A percentile compares a stretch with the other conserved stretches of the same genome.
Conservation (phyloP, 2,329 filamentous ascomycete genomes). For the Penicillium olsonii region DNA sequence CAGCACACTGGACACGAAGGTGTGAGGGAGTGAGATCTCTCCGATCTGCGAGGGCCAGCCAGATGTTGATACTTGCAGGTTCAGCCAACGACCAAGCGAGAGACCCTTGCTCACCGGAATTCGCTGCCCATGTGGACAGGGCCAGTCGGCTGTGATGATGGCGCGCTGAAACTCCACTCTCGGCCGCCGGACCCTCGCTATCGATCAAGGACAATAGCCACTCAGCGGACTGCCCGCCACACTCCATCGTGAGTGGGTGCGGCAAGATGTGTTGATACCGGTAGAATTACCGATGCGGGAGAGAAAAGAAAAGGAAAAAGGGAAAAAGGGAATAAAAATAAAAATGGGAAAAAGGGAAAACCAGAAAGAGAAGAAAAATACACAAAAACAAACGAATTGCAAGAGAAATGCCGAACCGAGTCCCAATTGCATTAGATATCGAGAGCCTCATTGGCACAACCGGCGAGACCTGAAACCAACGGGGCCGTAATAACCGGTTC, state of each 20-base stretch:
- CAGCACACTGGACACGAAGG: too few species aligned
- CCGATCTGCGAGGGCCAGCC: conserved; percentile 5
- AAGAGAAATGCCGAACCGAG: not conserved
- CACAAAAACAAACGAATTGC: not conserved
- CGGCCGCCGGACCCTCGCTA: conserved; percentile 31
- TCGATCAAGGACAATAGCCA: conserved; percentile 27
- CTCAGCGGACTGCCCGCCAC: conserved; percentile 33
- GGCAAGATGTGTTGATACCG: conserved; percentile 6
- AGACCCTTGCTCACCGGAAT: conserved; percentile 18
- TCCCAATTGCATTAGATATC: not conserved
- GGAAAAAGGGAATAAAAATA: not conserved
- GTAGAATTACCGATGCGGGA: not conserved
- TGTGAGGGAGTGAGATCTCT: not conserved
- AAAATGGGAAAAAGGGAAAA: not conserved
- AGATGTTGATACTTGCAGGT: conserved; percentile 19
- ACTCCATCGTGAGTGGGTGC: conserved; percentile 15
- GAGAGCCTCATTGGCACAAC: not conserved
- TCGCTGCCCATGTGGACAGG: conserved; percentile 25
- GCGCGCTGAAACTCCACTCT: conserved; percentile 24
- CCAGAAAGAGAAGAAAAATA: not conserved
- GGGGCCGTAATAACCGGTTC: not conserved
- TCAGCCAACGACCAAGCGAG: conserved; percentile 23
- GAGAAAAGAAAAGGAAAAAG: not conserved
- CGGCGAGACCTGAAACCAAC: not conserved
- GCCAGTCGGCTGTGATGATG: conserved; percentile 26